A percentile compares a stretch with the other conserved stretches of the same genome.
Evolutionary conservation across 108 stramenopile genomes (phyloP).

Genomic region (Skeletonema menzelii): DNA sequence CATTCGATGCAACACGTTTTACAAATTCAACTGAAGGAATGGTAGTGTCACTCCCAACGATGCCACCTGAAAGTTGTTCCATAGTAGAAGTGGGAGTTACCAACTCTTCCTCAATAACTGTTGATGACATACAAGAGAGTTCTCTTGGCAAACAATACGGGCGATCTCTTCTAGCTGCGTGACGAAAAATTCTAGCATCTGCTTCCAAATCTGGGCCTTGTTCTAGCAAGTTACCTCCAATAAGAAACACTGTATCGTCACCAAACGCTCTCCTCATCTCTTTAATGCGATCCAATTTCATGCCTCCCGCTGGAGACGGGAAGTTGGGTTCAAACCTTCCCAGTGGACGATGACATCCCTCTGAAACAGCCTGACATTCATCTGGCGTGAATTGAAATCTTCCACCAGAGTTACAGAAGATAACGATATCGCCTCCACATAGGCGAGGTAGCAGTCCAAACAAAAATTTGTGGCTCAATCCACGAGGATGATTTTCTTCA

Average conservation of each 20-base stretch:
- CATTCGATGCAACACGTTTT: constrained; percentile 9
- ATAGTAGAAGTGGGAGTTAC: neutral
- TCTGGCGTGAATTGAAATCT: constrained; percentile 20
- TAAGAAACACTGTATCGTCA: constrained; percentile 26
- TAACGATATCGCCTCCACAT: constrained; percentile 28
- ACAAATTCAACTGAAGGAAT: constrained; percentile 7
- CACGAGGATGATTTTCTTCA: constrained; percentile 25
- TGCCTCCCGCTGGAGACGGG: constrained; percentile 25
- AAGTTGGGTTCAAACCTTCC: constrained; percentile 26
- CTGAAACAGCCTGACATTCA: constrained; percentile 20
- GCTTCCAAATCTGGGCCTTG: constrained; percentile 31
- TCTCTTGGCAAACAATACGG: neutral
- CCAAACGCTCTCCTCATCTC: constrained; percentile 34
- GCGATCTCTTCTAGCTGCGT: constrained; percentile 21
- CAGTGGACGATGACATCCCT: constrained; percentile 24
- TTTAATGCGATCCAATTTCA: constrained; percentile 22
- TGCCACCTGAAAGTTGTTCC: neutral
- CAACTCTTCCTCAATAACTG: neutral
- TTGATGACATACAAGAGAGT: neutral
- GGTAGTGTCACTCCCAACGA: neutral
- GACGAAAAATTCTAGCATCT: constrained; percentile 17
- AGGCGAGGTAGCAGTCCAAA: constrained; percentile 27
- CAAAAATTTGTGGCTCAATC: constrained; percentile 24
- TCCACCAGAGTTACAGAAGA: constrained; percentile 22
- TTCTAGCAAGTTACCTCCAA: constrained; percentile 24